Percentiles rank a stretch among this genome's conserved stretches.
phyloP scores from a whole-genome alignment of 2,329 filamentous ascomycete species.

The Curvularia hawaiiensis region DNA sequence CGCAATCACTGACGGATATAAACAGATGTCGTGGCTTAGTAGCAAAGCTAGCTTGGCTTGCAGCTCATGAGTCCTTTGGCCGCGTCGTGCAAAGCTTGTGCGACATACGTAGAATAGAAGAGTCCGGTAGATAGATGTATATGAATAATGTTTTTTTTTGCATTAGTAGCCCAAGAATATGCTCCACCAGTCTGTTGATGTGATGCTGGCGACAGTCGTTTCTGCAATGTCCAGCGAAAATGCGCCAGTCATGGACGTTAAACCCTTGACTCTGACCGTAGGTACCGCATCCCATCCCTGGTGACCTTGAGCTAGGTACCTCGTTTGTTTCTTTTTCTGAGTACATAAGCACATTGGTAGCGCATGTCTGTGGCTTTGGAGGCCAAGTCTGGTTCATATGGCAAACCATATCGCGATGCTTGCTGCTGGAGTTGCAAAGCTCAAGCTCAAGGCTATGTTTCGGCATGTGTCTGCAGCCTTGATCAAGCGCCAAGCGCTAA shows the following conservation, averaged over 20 bases:
- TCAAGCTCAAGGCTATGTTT: not conserved
- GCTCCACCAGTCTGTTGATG: not conserved
- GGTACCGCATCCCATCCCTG: not conserved
- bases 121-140: not conserved
- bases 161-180: no score
- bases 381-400: no score
- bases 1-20: conserved; percentile 25
- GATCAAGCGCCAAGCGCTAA: conserved; percentile 9
- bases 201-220: not conserved
- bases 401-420: not conserved
- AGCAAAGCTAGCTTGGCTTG: not conserved
- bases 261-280: not conserved
- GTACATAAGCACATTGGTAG: not conserved
- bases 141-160: not conserved
- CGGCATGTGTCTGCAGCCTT: not conserved
- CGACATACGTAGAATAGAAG: not conserved
- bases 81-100: not conserved
- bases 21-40: conserved; percentile 10
- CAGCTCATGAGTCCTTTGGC: not conserved
- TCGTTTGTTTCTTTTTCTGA: not conserved
- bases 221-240: not conserved
- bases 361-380: not conserved
- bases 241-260: not conserved
- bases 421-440: not conserved
- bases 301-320: not conserved